Conservation (phyloP, 768 basidiomycete species). For the Mycena galopus region DNA sequence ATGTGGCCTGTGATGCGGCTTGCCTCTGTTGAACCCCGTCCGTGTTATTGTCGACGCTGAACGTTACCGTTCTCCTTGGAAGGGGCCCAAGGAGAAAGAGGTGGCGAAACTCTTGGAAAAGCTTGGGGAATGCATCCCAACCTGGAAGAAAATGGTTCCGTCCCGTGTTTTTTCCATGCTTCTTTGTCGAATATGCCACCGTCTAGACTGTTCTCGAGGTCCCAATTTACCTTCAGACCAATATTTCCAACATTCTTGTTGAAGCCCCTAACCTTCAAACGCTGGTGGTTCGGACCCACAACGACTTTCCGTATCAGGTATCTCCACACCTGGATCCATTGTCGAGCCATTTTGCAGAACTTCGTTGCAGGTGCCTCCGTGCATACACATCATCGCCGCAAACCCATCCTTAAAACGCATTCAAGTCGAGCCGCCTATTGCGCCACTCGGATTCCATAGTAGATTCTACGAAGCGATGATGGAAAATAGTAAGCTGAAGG, state of each 20-base stretch:
- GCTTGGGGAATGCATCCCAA: conserved; percentile 1
- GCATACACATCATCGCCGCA: neutral
- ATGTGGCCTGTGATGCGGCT: conserved; percentile 7
- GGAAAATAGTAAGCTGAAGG: neutral
- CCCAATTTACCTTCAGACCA: too few relatives aligned
- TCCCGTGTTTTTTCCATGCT: neutral
- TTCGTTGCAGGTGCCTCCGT: neutral
- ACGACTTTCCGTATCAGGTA: neutral
- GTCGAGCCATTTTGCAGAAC: neutral
- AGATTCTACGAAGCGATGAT: neutral
- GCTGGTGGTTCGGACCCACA: neutral
- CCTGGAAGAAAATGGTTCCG: conserved; percentile 7
- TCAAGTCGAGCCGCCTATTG: neutral
- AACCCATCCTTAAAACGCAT: conserved; percentile 10
- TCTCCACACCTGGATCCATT: neutral
- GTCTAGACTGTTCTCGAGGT: neutral
- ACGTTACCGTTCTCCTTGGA: neutral
- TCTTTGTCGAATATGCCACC: neutral
- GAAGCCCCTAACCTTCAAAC: conserved; percentile 5
- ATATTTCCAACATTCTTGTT: neutral
- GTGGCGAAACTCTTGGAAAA: neutral
- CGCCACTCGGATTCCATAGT: neutral
- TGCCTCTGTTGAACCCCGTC: conserved; percentile 7
- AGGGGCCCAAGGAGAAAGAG: neutral
- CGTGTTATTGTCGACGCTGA: neutral